These are phyloP conservation scores for Gossypium rotundifolium DNA, from an alignment of 345 rosid genomes.

Conservation along the genomic window DNA sequence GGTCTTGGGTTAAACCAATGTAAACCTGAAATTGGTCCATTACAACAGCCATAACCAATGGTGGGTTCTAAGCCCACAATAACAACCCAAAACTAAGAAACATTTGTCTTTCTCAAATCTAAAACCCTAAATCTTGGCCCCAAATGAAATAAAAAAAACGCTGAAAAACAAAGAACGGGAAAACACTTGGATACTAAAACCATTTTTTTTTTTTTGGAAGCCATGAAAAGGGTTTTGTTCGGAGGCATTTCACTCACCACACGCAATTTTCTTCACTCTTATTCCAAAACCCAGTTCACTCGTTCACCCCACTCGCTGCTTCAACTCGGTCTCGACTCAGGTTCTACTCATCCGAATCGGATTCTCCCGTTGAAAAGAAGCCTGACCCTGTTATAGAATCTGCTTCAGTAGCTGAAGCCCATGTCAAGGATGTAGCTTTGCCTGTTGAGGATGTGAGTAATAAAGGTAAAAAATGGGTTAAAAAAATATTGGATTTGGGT, in stretches of 20 bases:
- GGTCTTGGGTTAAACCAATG: background rate
- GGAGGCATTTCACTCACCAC: conserved; percentile 24
- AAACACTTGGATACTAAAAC: background rate
- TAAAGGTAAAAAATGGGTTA: background rate
- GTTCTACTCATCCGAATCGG: conserved; percentile 41
- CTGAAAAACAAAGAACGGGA: background rate
- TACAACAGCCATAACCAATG: background rate
- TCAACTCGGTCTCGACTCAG: conserved; percentile 22
- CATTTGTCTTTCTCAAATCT: background rate
- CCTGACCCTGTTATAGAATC: conserved; percentile 22
- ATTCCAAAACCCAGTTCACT: conserved; percentile 4
- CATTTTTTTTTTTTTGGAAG: background rate
- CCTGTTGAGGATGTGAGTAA: conserved; percentile 1
- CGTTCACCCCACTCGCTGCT: conserved; percentile 11
- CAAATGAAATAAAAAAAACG: background rate
- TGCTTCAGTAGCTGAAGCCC: background rate
- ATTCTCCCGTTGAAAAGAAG: conserved; percentile 21
- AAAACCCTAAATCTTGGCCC: background rate
- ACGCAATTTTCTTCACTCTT: conserved; percentile 19
- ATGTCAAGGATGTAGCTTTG: background rate
- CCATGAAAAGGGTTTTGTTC: conserved; percentile 33
- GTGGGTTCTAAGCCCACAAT: background rate
- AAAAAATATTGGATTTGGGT: background rate
- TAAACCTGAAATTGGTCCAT: background rate
- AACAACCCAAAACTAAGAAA: background rate